These are phyloP conservation scores for Prinsepia uniflora DNA, from an alignment of 306 rosid species.

Conservation along the genomic window DNA sequence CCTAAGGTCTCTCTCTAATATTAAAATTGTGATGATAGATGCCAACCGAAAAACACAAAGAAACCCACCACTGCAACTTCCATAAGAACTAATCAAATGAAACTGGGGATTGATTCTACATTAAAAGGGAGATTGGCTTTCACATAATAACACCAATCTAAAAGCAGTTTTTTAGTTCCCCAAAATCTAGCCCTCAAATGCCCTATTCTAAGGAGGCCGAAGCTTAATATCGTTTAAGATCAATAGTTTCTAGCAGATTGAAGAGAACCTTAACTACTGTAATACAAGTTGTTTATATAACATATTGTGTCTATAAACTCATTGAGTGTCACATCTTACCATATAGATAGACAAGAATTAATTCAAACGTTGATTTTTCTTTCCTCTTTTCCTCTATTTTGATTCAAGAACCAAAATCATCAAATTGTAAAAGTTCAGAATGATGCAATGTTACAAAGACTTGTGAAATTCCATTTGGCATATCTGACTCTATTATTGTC, in stretches of 20 bases:
- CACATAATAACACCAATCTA: background rate
- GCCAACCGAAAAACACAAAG: background rate
- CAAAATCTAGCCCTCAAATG: background rate
- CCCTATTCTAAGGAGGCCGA: background rate
- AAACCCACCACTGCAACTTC: background rate
- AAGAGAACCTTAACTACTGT: background rate
- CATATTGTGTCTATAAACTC: background rate
- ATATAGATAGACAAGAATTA: background rate
- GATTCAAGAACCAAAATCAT: background rate
- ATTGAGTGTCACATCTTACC: background rate
- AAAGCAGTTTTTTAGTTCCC: background rate
- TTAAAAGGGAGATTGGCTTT: background rate
- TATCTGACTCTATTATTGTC: background rate
- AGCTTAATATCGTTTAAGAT: background rate
- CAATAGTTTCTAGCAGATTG: background rate
- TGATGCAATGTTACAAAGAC: background rate
- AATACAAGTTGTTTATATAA: background rate
- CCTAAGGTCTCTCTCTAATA: background rate
- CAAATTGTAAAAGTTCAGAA: background rate
- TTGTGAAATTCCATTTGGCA: background rate
- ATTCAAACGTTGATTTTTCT: background rate
- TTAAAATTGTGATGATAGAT: background rate
- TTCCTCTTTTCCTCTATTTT: background rate
- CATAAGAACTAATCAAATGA: background rate
- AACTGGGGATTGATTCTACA: background rate